A percentile compares a stretch with the other conserved stretches of the same genome.
Evolutionary conservation across 345 rosid genomes (phyloP).

Genomic region (Lumnitzera racemosa): DNA sequence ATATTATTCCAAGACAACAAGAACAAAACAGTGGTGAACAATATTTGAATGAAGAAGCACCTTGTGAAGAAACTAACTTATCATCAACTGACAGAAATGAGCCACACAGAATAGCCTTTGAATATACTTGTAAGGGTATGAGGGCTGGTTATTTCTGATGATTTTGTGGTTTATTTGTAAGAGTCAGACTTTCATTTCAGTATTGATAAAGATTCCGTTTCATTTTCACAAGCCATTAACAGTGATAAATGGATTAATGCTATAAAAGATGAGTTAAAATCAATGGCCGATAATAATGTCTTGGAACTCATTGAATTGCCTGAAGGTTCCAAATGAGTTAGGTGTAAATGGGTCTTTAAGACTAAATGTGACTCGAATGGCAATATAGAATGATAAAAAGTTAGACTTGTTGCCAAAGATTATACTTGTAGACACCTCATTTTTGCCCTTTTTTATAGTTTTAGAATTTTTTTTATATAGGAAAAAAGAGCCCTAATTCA

Average conservation of each 20-base stretch:
- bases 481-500: too few relatives aligned
- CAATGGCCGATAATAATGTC: not conserved
- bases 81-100: too few relatives aligned
- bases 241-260: not conserved
- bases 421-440: not conserved
- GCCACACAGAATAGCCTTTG: too few relatives aligned
- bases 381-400: not conserved
- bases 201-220: not conserved
- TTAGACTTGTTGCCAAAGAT: not conserved
- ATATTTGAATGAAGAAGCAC: too few relatives aligned
- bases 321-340: not conserved
- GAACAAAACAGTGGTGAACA: too few relatives aligned
- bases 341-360: constrained; percentile 6
- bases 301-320: constrained; percentile 1
- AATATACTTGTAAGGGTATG: too few relatives aligned
- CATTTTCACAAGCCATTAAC: constrained; percentile 1
- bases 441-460: not conserved
- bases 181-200: not conserved
- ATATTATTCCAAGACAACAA: too few relatives aligned
- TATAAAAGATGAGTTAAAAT: constrained; percentile 9
- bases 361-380: not conserved
- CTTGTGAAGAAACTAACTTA: too few relatives aligned
- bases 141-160: not conserved
- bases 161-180: constrained; percentile 10
- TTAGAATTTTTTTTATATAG: not conserved